These are phyloP conservation scores for Leccinum longicurvipes DNA, from an alignment of 768 basidiomycete genomes.

Conservation along the genomic window DNA sequence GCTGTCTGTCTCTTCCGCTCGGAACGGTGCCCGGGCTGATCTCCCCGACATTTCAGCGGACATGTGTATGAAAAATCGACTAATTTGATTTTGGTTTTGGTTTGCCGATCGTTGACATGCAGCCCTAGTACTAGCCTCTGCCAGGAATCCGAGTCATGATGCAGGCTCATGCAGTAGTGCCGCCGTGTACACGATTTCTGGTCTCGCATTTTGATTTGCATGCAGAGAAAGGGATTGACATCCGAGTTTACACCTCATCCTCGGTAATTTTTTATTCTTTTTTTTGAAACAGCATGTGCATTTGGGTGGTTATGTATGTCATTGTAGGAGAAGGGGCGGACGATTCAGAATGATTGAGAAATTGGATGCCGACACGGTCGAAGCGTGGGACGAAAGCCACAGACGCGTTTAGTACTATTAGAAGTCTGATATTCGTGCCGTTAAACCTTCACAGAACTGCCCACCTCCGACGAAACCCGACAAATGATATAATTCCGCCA, in stretches of 20 bases:
- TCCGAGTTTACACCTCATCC: background rate
- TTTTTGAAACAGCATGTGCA: background rate
- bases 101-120: no score
- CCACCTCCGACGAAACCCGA: background rate
- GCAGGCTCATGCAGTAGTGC: no score
- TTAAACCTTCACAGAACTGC: background rate
- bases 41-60: background rate
- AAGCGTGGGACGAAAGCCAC: background rate
- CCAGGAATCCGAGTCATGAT: no score
- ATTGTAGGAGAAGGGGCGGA: background rate
- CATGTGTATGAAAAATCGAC: no score
- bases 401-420: background rate
- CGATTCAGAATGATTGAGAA: no score
- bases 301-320: no score
- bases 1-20: background rate
- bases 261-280: background rate
- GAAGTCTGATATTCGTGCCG: background rate
- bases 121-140: no score
- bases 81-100: background rate
- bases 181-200: background rate
- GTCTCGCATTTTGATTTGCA: background rate
- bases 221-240: background rate
- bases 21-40: background rate
- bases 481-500: background rate
- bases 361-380: background rate